A percentile compares a stretch with the other conserved stretches of the same genome.
These are phyloP conservation scores for Helicostylum pulchrum DNA, from an alignment of 192 early-diverging fungal genomes.

Conservation along the genomic window DNA sequence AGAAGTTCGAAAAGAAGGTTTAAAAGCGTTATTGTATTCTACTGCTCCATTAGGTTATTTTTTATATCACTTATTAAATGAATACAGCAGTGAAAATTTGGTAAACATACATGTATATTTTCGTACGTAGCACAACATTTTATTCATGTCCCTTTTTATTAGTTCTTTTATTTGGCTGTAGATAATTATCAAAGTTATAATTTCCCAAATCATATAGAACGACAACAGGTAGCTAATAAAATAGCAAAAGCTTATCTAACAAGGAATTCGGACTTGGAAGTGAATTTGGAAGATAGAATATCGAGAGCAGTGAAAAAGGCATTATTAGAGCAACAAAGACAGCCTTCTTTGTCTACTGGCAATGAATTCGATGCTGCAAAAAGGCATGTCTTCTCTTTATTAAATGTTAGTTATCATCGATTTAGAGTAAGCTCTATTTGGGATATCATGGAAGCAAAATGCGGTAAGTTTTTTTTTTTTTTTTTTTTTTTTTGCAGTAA, in stretches of 20 bases:
- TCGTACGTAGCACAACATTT: too few species aligned
- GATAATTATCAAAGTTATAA: constrained; percentile 6
- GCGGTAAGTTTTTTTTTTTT: constrained; percentile 13
- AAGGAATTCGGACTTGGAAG: constrained; percentile 8
- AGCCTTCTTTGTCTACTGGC: constrained; percentile 7
- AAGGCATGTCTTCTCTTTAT: constrained; percentile 9
- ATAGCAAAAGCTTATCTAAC: constrained; percentile 9
- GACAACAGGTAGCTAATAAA: constrained; percentile 9
- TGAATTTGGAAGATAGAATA: constrained; percentile 13
- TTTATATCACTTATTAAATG: constrained; percentile 13
- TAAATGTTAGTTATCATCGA: constrained; percentile 10
- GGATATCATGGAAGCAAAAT: constrained; percentile 17
- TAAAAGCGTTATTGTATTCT: constrained; percentile 3
- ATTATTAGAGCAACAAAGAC: constrained; percentile 1
- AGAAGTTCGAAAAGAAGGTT: constrained; percentile 8
- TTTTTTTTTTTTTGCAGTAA: too few species aligned
- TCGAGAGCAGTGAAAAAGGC: constrained; percentile 7
- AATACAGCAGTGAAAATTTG: constrained; percentile 17
- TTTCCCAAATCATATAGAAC: background rate
- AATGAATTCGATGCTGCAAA: constrained; percentile 12
- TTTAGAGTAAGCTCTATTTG: constrained; percentile 11
- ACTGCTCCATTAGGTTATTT: constrained; percentile 12
- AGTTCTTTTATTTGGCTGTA: constrained; percentile 19
- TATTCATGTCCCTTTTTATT: too few species aligned
- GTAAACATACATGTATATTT: too few species aligned